A percentile compares a stretch with the other conserved stretches of the same genome.
These are phyloP conservation scores for Neltuma alba DNA, from an alignment of 306 rosid genomes.

Conservation along the genomic window DNA sequence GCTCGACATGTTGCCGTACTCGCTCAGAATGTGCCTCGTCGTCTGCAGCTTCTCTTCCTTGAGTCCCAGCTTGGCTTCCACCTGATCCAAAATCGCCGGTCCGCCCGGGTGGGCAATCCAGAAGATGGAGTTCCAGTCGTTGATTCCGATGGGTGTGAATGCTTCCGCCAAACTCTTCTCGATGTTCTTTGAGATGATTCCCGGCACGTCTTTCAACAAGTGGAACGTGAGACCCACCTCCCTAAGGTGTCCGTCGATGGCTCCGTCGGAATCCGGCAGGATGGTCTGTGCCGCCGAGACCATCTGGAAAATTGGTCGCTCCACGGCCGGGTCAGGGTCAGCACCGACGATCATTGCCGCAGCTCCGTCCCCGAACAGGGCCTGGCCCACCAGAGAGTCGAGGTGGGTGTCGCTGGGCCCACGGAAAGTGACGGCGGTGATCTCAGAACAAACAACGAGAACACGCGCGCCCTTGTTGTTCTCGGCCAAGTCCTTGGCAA, in stretches of 20 bases:
- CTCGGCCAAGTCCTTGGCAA: slow-evolving; percentile 67
- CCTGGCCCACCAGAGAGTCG: slow-evolving; percentile 61
- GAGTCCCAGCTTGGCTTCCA: slow-evolving; percentile 49
- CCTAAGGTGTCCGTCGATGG: slow-evolving; percentile 58
- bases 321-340: slow-evolving; percentile 42
- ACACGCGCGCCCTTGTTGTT: slow-evolving; percentile 60
- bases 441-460: slow-evolving; percentile 67
- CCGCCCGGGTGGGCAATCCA: slow-evolving; percentile 79
- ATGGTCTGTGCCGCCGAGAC: slow-evolving; percentile 56
- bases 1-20: slow-evolving; percentile 67
- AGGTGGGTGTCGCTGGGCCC: slow-evolving; percentile 62
- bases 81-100: slow-evolving; percentile 66
- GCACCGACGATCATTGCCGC: slow-evolving; percentile 55
- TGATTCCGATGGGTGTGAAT: slow-evolving; percentile 50
- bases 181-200: slow-evolving; percentile 60
- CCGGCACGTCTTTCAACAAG: slow-evolving; percentile 58
- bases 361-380: slow-evolving; percentile 63
- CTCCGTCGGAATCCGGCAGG: slow-evolving; percentile 58
- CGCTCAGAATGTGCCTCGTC: slow-evolving; percentile 51
- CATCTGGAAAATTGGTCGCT: slow-evolving; percentile 48
- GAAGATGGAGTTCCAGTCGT: slow-evolving; percentile 62
- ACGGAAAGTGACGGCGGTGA: slow-evolving; percentile 71
- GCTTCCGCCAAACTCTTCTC: slow-evolving; percentile 62
- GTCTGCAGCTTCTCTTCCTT: slow-evolving; percentile 49
- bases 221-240: slow-evolving; percentile 66